These are phyloP conservation scores for Crepidotus variabilis DNA, from an alignment of 768 basidiomycete genomes.

Conservation along the genomic window DNA sequence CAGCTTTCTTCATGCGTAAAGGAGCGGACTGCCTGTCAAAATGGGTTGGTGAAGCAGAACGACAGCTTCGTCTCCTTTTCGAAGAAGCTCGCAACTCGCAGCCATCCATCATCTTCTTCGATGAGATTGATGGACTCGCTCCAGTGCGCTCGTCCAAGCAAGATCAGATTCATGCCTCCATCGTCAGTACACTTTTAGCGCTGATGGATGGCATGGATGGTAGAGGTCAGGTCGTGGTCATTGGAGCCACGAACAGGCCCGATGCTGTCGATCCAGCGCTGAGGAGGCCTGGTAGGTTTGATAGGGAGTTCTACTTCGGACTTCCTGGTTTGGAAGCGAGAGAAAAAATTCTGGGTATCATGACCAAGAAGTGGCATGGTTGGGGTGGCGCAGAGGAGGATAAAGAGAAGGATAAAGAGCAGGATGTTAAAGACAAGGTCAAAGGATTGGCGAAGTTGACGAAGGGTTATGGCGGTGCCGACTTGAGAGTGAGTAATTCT, in stretches of 20 bases:
- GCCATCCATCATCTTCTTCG: slow-evolving; percentile 98
- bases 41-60: slow-evolving; percentile 99
- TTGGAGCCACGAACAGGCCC: slow-evolving; percentile 96
- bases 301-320: slow-evolving; percentile 97
- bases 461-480: slow-evolving; percentile 97
- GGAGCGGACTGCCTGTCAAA: slow-evolving; percentile 97
- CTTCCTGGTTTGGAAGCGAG: slow-evolving; percentile 81
- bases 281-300: slow-evolving; percentile 91
- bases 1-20: slow-evolving; percentile 99
- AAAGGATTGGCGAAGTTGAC: slow-evolving; percentile 77
- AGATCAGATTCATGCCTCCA: slow-evolving; percentile 97
- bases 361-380: slow-evolving; percentile 87
- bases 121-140: slow-evolving; percentile 98
- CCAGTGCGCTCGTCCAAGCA: slow-evolving; percentile 98
- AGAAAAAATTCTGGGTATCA: slow-evolving; percentile 84
- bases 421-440: slow-evolving; percentile 63
- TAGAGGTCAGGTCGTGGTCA: slow-evolving; percentile 93
- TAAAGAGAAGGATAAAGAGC: slow-evolving; percentile 35
- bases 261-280: slow-evolving; percentile 98
- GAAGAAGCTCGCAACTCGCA: slow-evolving; percentile 92
- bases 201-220: slow-evolving; percentile 99
- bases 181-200: slow-evolving; percentile 92
- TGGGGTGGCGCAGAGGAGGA: slow-evolving; percentile 50
- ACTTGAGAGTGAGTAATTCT: slow-evolving; percentile 69
- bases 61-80: slow-evolving; percentile 90